Base-by-base conservation (phyloP, 1,139 yeast genomes). In the Kurtzmaniella quercitrusa region DNA sequence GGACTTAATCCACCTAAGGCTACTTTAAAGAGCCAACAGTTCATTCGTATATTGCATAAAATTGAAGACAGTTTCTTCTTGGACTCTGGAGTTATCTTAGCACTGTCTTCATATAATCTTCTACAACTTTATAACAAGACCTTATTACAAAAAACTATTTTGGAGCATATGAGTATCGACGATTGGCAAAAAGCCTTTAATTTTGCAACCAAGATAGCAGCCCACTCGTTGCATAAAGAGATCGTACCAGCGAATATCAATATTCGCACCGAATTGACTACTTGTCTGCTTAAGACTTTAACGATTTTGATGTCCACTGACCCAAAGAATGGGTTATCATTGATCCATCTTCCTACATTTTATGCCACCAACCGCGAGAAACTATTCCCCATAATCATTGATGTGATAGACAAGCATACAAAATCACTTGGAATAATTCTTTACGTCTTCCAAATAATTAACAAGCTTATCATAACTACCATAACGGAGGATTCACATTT, bases 51-150 rank as follows among this genome's bases (percentile, higher is more conserved):
- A 2, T 45, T 65, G 2, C 41, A 48, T 23, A 49, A 52, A 3
- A 54, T 70, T 5, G 53, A 59, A 7, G 52, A 50, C 2, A 49
- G 53, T 40, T 55, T 53, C 44, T 51, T 55, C 22, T 44, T 53
- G 2, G 48, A 50, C 4, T 46, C 42, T 2, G 33, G 19, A 2
- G 11, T 43, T 21, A 38, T 66, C 2, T 56, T 68, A 36, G 55
- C 55, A 12, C 76, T 80, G 0, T 62, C 68, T 22, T 56, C 66
- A 1, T 44, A 63, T 23, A 71, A 70, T 45, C 60, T 74, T 35
- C 49, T 65, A 2, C 57, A 59, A 15, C 51, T 66, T 0, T 33
- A 75, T 2, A 50, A 56, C 16, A 42, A 50, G 2, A 50, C 75
- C 2, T 47, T 74, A 7, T 50, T 52, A 5, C 49, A 59, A 36